Conservation (phyloP, 306 rosid genomes). For the Acmispon strigosus region DNA sequence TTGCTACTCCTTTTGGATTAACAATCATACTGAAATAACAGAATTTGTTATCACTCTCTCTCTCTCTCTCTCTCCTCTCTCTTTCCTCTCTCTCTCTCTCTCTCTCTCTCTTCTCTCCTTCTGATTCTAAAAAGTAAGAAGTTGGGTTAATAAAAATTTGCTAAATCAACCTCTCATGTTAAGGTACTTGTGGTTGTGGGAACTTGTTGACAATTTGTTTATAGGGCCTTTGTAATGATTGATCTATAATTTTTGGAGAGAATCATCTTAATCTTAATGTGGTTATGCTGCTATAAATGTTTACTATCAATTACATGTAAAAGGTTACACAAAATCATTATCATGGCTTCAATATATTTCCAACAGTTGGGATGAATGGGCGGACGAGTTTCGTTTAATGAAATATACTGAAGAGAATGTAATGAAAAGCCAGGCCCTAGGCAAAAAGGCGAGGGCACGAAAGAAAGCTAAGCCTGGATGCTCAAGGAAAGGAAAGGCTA, state of each 20-base stretch:
- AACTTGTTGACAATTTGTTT: slow-evolving; percentile 14
- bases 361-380: slow-evolving; percentile 99
- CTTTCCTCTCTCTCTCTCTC: too few species aligned
- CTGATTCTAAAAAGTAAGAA: too few species aligned
- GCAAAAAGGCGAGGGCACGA: slow-evolving; percentile 64
- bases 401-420: slow-evolving; percentile 70
- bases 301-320: slow-evolving; percentile 8
- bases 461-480: slow-evolving; percentile 70
- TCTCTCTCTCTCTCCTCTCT: too few species aligned
- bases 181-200: neutral
- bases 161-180: neutral
- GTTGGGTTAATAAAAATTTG: neutral
- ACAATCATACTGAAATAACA: too few species aligned
- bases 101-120: too few species aligned
- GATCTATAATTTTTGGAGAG: slow-evolving; percentile 4
- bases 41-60: too few species aligned
- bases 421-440: slow-evolving; percentile 57
- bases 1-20: too few species aligned
- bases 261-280: neutral
- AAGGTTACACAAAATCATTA: slow-evolving; percentile 56
- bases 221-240: neutral
- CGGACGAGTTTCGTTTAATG: slow-evolving; percentile 72
- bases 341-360: slow-evolving; percentile 59
- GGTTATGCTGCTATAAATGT: neutral
- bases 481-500: slow-evolving; percentile 59